Base-by-base conservation (phyloP, 2,329 filamentous ascomycete genomes). In the Phialophora expanda region DNA sequence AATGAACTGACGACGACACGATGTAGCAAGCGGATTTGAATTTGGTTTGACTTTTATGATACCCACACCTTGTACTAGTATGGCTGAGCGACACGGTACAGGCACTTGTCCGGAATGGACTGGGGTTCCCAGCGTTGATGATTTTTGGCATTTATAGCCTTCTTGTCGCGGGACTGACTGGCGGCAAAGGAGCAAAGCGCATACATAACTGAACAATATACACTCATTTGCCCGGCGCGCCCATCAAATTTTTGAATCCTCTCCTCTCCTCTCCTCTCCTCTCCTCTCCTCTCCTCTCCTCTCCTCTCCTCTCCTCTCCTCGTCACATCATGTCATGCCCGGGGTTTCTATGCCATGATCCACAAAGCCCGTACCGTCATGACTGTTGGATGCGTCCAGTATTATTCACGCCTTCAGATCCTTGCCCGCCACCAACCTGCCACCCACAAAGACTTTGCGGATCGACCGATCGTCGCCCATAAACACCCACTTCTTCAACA, bases 401-500 rank as follows among this genome's bases (percentile, higher is more conserved):
- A 12, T 34, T 24, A 17, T 24, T 32, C 22, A 60, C 44, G 8
- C 28, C 28, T 53, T 44, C 22, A 61, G 12, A 61, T 64, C 41
- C 30, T 66, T 66, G 9, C 57, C 57, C 17, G 57, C 57, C 2
- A 66, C 64, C 32, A 48, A 53, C 34, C 77, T 74, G 1, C 86
- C 86, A 6, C 75, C 72, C 0, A 88, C 84, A 74, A 80, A 88
- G 0, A 89, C 87, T 22, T 79, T 73, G 0, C 74, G 72, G 59
- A 89, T 86, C 69, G 89, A 89, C 4, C 87, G 78, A 72, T 89
- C 87, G 72, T 89, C 87, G 0, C 85, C 87, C 1, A 86, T 88
- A 85, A 89, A 88, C 32, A 89, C 70, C 66, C 87, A 89, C 77
- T 89, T 89, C 62, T 89, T 85, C 65, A 88, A 85, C 20, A 87